Evolutionary conservation across 2,329 filamentous ascomycete species (phyloP).

Genomic region (Coniochaeta sp.): DNA sequence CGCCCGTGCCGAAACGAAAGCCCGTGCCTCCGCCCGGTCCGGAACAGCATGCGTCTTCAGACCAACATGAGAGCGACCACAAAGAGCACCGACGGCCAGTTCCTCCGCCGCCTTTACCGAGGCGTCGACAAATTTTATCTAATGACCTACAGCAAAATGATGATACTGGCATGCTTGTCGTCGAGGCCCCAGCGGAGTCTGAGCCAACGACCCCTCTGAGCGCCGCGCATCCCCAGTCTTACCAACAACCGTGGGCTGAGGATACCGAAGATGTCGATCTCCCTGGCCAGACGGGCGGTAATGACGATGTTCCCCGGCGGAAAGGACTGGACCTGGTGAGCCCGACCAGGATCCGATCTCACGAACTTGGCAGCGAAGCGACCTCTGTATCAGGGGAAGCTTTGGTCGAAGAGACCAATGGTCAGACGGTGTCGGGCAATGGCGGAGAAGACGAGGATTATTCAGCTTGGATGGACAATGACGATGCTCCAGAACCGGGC

Average conservation of each 20-base stretch:
- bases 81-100: slow-evolving; percentile 21
- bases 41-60: slow-evolving; percentile 10
- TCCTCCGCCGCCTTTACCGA: slow-evolving; percentile 42
- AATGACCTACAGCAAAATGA: slow-evolving; percentile 27
- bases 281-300: not conserved
- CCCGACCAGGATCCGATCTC: not conserved
- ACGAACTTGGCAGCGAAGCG: not conserved
- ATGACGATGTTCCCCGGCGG: not conserved
- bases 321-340: slow-evolving; percentile 2
- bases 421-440: not conserved
- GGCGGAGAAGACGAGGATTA: slow-evolving; percentile 15
- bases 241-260: slow-evolving; percentile 26
- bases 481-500: slow-evolving; percentile 5
- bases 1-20: slow-evolving; percentile 58
- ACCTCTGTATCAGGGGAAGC: not conserved
- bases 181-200: slow-evolving; percentile 58
- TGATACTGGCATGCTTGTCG: slow-evolving; percentile 50
- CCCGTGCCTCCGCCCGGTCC: slow-evolving; percentile 39
- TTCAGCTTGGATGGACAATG: slow-evolving; percentile 28
- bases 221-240: slow-evolving; percentile 22
- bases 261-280: slow-evolving; percentile 21
- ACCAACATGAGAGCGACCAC: slow-evolving; percentile 7
- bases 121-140: slow-evolving; percentile 27
- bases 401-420: not conserved
- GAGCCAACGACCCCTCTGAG: slow-evolving; percentile 45